A percentile compares a stretch with the other conserved stretches of the same genome.
Conservation (phyloP, 148 eudicot genomes). For the Cornus suecica region DNA sequence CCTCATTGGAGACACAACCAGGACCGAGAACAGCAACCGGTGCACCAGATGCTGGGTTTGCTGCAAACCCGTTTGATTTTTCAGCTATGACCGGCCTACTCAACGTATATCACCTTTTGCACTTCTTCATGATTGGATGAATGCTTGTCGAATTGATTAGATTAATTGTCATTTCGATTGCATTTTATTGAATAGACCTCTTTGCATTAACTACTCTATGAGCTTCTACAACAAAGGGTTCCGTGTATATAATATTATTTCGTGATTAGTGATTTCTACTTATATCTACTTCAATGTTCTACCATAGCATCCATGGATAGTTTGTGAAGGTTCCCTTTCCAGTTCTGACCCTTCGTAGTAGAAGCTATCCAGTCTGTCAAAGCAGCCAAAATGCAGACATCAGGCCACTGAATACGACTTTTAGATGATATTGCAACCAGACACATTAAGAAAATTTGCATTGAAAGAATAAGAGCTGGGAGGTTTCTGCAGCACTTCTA, state of each 20-base stretch:
- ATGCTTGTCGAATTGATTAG: not conserved
- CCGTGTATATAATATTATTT: not conserved
- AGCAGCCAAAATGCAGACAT: no score
- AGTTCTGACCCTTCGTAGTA: no score
- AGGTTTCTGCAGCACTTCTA: no score
- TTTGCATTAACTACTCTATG: not conserved
- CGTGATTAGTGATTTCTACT: not conserved
- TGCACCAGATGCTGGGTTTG: conserved; percentile 52
- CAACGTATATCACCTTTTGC: conserved; percentile 38
- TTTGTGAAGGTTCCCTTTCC: not conserved
- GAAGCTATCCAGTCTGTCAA: no score
- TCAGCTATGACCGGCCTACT: conserved; percentile 91
- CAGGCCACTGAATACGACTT: no score
- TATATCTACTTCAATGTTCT: not conserved
- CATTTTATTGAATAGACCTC: not conserved
- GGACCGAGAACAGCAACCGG: conserved; percentile 40
- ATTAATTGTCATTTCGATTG: not conserved
- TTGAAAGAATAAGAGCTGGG: no score
- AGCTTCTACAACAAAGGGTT: not conserved
- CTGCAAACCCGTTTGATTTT: conserved; percentile 83
- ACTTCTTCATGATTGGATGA: not conserved
- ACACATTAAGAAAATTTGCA: no score
- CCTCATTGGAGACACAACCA: conserved; percentile 41
- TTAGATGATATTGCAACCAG: no score
- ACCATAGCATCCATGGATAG: not conserved